Percentiles rank a stretch among this genome's conserved stretches.
Conservation (phyloP, 306 rosid species). For the Medicago arabica region DNA sequence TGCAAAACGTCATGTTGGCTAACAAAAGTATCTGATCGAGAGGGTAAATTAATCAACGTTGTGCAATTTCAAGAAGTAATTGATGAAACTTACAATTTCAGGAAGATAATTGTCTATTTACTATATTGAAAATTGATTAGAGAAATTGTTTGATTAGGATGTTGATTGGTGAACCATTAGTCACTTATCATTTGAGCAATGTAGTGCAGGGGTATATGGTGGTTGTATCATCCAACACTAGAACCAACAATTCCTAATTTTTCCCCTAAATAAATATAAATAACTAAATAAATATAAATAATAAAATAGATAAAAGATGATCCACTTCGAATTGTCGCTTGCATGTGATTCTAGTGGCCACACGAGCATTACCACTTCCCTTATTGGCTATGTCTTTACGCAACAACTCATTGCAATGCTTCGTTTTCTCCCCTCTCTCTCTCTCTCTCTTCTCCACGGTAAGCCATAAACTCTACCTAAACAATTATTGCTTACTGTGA, state of each 20-base stretch:
- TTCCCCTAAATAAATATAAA: not conserved
- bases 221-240: not conserved
- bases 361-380: constrained; percentile 55
- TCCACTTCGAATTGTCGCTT: constrained; percentile 45
- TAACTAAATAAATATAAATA: too few species aligned
- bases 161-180: constrained; percentile 13
- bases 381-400: constrained; percentile 16
- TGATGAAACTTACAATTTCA: too few species aligned
- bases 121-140: too few species aligned
- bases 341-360: constrained; percentile 52
- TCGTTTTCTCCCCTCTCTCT: constrained; percentile 40
- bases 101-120: too few species aligned
- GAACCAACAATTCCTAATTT: not conserved
- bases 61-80: too few species aligned
- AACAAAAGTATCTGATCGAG: too few species aligned
- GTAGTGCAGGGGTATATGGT: not conserved
- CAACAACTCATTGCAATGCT: constrained; percentile 35
- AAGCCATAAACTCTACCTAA: constrained; percentile 37
- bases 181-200: not conserved
- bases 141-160: constrained; percentile 6
- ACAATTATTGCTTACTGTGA: constrained; percentile 9
- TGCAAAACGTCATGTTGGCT: too few species aligned
- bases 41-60: too few species aligned
- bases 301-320: not conserved
- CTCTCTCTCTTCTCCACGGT: constrained; percentile 47